Conservation (phyloP, 192 early-diverging fungal genomes). For the Umbelopsis vinacea region DNA sequence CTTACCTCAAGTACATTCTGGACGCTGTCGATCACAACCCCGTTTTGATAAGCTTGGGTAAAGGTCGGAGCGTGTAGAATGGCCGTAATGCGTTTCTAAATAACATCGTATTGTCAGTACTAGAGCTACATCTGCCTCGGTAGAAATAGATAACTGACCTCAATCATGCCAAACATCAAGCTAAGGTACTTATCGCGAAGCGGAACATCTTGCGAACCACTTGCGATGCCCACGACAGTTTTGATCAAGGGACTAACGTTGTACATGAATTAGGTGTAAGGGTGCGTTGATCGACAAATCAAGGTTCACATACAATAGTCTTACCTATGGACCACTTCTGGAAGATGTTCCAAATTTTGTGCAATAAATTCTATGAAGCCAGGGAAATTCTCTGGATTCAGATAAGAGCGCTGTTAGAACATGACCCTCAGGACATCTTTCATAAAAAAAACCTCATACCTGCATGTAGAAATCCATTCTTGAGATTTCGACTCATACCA, state of each 20-base stretch:
- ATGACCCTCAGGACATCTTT: conserved; percentile 18
- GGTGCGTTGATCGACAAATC: not conserved
- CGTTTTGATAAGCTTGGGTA: conserved; percentile 54
- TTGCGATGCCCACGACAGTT: conserved; percentile 63
- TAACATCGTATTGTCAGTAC: not conserved
- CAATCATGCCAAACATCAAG: conserved; percentile 58
- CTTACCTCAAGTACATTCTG: conserved; percentile 69
- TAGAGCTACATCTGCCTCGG: not conserved
- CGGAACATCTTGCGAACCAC: conserved; percentile 51
- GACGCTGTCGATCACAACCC: conserved; percentile 58
- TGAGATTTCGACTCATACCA: conserved; percentile 42
- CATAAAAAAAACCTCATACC: conserved; percentile 28
- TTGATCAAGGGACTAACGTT: conserved; percentile 62
- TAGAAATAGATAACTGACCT: conserved; percentile 36
- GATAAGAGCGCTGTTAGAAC: conserved; percentile 14
- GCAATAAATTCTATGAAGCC: conserved; percentile 63
- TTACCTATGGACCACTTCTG: conserved; percentile 66
- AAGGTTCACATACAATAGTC: not conserved
- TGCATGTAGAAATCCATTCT: conserved; percentile 55
- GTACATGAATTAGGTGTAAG: not conserved
- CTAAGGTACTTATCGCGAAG: conserved; percentile 62
- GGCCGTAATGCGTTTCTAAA: conserved; percentile 53
- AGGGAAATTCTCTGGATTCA: conserved; percentile 54
- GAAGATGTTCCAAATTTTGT: conserved; percentile 57
- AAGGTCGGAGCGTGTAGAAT: conserved; percentile 67